Percentiles rank a stretch among this genome's conserved stretches.
Evolutionary conservation across 768 basidiomycete species (phyloP).

Genomic region (Lepiota venenata): DNA sequence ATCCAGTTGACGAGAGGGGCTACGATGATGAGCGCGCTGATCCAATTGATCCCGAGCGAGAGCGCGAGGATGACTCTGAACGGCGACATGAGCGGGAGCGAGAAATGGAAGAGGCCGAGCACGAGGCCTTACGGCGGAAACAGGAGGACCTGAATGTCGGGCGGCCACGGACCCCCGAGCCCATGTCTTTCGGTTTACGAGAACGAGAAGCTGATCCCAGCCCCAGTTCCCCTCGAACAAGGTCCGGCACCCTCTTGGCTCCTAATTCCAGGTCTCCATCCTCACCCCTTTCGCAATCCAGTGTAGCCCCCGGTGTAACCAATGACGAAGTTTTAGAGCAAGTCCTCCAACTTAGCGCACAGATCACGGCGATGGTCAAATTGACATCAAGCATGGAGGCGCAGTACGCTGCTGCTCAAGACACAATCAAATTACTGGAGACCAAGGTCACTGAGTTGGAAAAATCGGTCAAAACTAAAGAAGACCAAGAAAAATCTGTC

Average conservation of each 20-base stretch:
- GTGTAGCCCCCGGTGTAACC: conserved; percentile 6
- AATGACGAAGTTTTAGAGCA: conserved; percentile 50
- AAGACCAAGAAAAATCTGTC: conserved; percentile 32
- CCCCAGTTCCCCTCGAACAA: conserved; percentile 3
- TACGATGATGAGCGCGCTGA: conserved; percentile 14
- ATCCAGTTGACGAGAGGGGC: conserved; percentile 18
- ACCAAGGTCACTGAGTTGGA: conserved; percentile 69
- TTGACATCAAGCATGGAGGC: conserved; percentile 70
- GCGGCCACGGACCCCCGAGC: conserved; percentile 80
- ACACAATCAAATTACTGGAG: conserved; percentile 67
- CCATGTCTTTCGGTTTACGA: conserved; percentile 40
- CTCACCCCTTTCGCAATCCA: conserved; percentile 24
- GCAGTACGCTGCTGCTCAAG: conserved; percentile 75
- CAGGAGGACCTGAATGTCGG: conserved; percentile 37
- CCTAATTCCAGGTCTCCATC: conserved; percentile 15
- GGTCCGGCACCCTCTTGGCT: conserved; percentile 7
- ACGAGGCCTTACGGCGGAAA: conserved; percentile 46
- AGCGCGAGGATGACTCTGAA: conserved; percentile 8
- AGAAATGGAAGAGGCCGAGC: conserved; percentile 41
- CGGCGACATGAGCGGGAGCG: conserved; percentile 9
- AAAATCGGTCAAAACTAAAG: conserved; percentile 44
- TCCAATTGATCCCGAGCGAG: conserved; percentile 9
- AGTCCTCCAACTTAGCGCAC: conserved; percentile 60
- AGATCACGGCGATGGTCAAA: conserved; percentile 74
- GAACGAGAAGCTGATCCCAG: conserved; percentile 4